A percentile compares a stretch with the other conserved stretches of the same genome.
phyloP scores from a whole-genome alignment of 495 filamentous ascomycete genomes.

The Xylaria acuta region DNA sequence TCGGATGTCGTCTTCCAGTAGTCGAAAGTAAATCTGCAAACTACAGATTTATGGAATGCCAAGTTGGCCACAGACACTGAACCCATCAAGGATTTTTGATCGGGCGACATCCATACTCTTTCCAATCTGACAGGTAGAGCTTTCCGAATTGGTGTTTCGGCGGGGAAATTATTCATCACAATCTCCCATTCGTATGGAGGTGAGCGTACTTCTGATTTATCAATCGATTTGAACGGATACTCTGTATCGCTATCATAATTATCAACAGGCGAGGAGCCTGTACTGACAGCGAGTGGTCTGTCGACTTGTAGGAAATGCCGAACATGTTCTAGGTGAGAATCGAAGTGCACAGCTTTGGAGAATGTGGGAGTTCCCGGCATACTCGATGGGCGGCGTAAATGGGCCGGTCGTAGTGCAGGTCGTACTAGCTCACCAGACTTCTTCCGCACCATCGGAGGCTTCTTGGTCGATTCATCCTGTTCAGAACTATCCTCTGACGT shows the following conservation, averaged over 20 bases:
- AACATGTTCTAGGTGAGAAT: slow-evolving; percentile 91
- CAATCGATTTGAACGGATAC: slow-evolving; percentile 78
- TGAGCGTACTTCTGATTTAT: slow-evolving; percentile 47
- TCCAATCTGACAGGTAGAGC: slow-evolving; percentile 76
- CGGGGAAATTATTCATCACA: slow-evolving; percentile 80
- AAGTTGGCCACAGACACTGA: slow-evolving; percentile 85
- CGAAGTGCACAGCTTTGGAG: slow-evolving; percentile 94
- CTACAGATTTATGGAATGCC: slow-evolving; percentile 86
- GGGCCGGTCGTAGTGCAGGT: slow-evolving; percentile 82
- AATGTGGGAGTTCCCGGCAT: slow-evolving; percentile 98
- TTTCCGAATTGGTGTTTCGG: slow-evolving; percentile 66
- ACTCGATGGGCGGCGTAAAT: slow-evolving; percentile 82
- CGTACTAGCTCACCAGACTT: slow-evolving; percentile 97
- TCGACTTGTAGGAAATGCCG: slow-evolving; percentile 94
- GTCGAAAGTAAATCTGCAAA: slow-evolving; percentile 92
- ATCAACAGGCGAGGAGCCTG: slow-evolving; percentile 92
- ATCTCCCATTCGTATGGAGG: slow-evolving; percentile 87
- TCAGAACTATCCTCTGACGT: slow-evolving; percentile 68
- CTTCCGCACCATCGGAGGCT: slow-evolving; percentile 91
- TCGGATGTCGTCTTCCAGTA: slow-evolving; percentile 99
- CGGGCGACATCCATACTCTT: slow-evolving; percentile 80
- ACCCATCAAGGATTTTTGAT: slow-evolving; percentile 85
- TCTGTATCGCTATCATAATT: slow-evolving; percentile 80
- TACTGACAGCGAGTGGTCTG: slow-evolving; percentile 90
- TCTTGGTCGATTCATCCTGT: slow-evolving; percentile 68